A percentile compares a stretch with the other conserved stretches of the same genome.
Evolutionary conservation across 306 rosid species (phyloP).

Genomic region (Spatholobus suberectus): DNA sequence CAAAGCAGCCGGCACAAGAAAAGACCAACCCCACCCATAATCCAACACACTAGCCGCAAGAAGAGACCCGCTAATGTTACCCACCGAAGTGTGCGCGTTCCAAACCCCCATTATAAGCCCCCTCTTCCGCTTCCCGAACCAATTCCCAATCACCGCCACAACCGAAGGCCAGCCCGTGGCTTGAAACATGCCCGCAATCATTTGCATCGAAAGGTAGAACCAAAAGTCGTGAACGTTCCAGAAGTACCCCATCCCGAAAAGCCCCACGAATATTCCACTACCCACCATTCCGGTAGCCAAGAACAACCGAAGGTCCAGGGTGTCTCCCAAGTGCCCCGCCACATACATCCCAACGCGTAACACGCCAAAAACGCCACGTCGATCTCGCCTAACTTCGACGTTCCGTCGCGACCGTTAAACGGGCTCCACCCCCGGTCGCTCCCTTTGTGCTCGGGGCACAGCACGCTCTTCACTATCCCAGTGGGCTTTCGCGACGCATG

Average conservation of each 20-base stretch:
- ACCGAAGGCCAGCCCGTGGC: conserved; percentile 95
- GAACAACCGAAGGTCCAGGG: conserved; percentile 68
- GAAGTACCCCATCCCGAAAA: conserved; percentile 82
- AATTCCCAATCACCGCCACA: conserved; percentile 84
- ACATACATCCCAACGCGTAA: conserved; percentile 71
- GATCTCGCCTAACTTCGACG: conserved; percentile 72
- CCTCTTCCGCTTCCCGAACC: conserved; percentile 87
- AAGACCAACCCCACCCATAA: conserved; percentile 94
- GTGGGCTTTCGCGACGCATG: conserved; percentile 83
- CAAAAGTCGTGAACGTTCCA: conserved; percentile 70
- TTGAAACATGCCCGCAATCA: conserved; percentile 81
- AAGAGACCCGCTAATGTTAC: conserved; percentile 79
- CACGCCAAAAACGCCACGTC: conserved; percentile 77
- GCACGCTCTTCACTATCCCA: conserved; percentile 72
- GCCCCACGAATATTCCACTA: conserved; percentile 67
- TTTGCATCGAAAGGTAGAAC: conserved; percentile 69
- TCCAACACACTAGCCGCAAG: conserved; percentile 78
- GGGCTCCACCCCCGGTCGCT: conserved; percentile 65
- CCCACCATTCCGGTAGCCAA: conserved; percentile 73
- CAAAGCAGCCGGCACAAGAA: conserved; percentile 59
- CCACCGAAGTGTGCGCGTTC: conserved; percentile 89
- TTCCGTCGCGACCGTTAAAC: conserved; percentile 65
- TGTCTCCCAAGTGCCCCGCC: conserved; percentile 83
- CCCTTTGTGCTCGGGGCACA: conserved; percentile 54
- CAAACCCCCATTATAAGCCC: conserved; percentile 88